A percentile compares a stretch with the other conserved stretches of the same genome.
phyloP scores from a whole-genome alignment of 2,329 filamentous ascomycete species.

The Monosporascus sp. region DNA sequence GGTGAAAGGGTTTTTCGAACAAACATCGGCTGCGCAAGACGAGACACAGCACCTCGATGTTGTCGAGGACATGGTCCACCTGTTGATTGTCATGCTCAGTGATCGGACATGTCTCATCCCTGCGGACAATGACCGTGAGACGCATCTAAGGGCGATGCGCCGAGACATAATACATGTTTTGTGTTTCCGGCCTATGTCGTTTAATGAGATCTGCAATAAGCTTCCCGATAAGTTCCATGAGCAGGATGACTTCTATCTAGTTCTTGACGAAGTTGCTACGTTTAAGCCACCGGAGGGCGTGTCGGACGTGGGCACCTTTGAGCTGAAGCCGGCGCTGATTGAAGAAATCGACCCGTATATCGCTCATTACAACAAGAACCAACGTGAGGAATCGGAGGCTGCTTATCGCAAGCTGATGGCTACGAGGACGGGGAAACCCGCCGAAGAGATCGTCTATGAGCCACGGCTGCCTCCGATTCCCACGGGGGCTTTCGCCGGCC shows the following conservation, averaged over 20 bases:
- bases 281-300: conserved; percentile 89
- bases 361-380: conserved; percentile 93
- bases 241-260: conserved; percentile 77
- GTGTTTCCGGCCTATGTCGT: conserved; percentile 93
- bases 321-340: conserved; percentile 79
- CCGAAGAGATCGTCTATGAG: conserved; percentile 85
- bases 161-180: conserved; percentile 89
- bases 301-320: conserved; percentile 89
- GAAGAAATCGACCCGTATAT: conserved; percentile 93
- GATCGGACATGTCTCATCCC: conserved; percentile 78
- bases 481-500: conserved; percentile 68
- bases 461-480: conserved; percentile 73
- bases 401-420: conserved; percentile 84
- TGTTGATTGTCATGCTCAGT: conserved; percentile 84
- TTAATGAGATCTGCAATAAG: conserved; percentile 82
- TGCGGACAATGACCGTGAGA: conserved; percentile 57
- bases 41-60: conserved; percentile 86
- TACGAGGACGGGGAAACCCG: conserved; percentile 75
- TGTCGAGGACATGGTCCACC: conserved; percentile 90
- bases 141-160: conserved; percentile 67
- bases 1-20: conserved; percentile 77
- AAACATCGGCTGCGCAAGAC: conserved; percentile 69
- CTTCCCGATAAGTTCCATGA: conserved; percentile 87
- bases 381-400: conserved; percentile 88
- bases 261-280: conserved; percentile 80